Conservation (phyloP, 805 yeast genomes). For the Candida schatavii region DNA sequence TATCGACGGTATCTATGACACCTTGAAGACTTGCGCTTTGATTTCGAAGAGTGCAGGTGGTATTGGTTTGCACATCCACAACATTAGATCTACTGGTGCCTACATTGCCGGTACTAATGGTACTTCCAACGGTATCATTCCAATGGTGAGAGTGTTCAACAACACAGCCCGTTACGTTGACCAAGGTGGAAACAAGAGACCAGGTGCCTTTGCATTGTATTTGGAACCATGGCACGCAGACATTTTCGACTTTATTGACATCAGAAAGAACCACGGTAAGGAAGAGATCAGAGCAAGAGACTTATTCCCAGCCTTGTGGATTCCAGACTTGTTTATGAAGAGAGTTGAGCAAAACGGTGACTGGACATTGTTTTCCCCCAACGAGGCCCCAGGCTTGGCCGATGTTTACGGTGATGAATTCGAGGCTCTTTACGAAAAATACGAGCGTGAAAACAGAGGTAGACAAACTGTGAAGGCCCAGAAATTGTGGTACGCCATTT, state of each 20-base stretch:
- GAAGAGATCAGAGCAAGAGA: conserved; percentile 64
- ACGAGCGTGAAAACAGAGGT: conserved; percentile 52
- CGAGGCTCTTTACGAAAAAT: conserved; percentile 47
- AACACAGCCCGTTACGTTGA: conserved; percentile 64
- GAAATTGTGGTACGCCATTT: conserved; percentile 57
- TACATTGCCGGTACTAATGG: conserved; percentile 64
- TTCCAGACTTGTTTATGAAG: conserved; percentile 61
- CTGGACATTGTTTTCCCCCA: conserved; percentile 60
- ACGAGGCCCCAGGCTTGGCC: conserved; percentile 55
- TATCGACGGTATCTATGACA: conserved; percentile 60
- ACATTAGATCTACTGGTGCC: conserved; percentile 57
- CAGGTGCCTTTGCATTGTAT: conserved; percentile 62
- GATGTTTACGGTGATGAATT: conserved; percentile 58
- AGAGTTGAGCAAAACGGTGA: conserved; percentile 54
- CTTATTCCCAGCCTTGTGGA: conserved; percentile 62
- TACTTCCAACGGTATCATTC: conserved; percentile 60
- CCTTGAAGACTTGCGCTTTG: conserved; percentile 59
- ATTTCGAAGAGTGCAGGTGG: conserved; percentile 65
- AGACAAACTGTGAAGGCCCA: conserved; percentile 53
- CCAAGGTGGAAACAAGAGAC: conserved; percentile 65
- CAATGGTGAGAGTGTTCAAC: conserved; percentile 62
- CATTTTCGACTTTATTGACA: conserved; percentile 55
- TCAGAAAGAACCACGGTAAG: conserved; percentile 62
- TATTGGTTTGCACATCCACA: conserved; percentile 60
- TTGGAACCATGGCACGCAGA: conserved; percentile 66